A percentile compares a stretch with the other conserved stretches of the same genome.
Conservation (phyloP, 345 rosid species). For the Citrus mangshanensis region DNA sequence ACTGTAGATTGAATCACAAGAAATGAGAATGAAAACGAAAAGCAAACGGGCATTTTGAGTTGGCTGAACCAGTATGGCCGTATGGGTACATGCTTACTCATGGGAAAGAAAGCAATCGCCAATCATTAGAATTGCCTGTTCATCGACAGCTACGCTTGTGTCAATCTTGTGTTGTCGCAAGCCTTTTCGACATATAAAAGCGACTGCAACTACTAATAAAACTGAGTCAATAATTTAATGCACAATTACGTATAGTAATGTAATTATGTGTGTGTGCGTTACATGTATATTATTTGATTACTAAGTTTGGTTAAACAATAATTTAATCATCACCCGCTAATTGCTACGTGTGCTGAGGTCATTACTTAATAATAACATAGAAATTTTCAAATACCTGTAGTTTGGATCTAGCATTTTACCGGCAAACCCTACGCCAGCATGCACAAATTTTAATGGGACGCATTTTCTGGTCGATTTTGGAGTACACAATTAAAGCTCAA, state of each 20-base stretch:
- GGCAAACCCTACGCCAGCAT: neutral
- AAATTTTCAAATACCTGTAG: too few species aligned
- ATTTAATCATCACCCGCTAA: neutral
- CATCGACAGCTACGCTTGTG: neutral
- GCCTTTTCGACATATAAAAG: neutral
- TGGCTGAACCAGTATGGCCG: neutral
- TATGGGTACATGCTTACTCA: neutral
- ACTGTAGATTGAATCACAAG: neutral
- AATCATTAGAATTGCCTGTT: too few species aligned
- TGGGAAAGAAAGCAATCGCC: neutral
- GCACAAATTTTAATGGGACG: neutral
- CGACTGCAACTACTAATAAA: neutral
- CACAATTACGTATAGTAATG: neutral
- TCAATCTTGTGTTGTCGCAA: neutral
- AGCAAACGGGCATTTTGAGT: neutral
- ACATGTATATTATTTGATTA: neutral
- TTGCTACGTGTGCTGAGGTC: neutral
- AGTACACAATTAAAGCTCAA: neutral
- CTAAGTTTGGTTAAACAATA: neutral
- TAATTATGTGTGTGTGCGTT: neutral
- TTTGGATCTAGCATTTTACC: too few species aligned
- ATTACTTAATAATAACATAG: neutral
- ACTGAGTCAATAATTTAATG: neutral
- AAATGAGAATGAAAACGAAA: too few species aligned
- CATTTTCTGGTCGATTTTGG: constrained; percentile 6